Conservation (phyloP, 352 stramenopile genomes). For the Phytophthora pisi region DNA sequence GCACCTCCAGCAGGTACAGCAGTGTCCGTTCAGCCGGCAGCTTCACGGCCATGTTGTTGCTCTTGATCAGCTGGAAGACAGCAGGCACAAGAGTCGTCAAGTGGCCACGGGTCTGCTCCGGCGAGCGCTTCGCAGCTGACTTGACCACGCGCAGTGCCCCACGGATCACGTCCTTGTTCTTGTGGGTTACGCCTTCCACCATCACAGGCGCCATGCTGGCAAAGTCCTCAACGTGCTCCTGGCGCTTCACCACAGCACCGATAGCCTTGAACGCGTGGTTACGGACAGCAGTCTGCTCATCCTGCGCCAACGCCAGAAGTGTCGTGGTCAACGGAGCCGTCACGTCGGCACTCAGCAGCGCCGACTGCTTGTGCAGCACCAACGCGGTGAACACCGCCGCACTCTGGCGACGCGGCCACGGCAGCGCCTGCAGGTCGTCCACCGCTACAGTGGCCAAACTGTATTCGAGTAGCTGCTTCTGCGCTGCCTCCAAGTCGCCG, state of each 20-base stretch:
- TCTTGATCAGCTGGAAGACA: conserved; percentile 88
- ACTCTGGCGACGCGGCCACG: conserved; percentile 70
- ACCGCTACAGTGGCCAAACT: conserved; percentile 46
- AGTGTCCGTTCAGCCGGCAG: conserved; percentile 83
- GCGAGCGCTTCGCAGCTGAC: conserved; percentile 70
- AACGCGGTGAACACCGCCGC: conserved; percentile 60
- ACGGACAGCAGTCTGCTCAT: conserved; percentile 75
- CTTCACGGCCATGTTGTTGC: conserved; percentile 90
- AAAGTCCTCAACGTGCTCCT: conserved; percentile 36
- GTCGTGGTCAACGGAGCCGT: conserved; percentile 29
- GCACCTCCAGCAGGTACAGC: conserved; percentile 88
- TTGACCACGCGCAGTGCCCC: conserved; percentile 77
- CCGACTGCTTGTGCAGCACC: conserved; percentile 55
- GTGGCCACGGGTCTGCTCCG: conserved; percentile 57
- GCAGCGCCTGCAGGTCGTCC: conserved; percentile 44
- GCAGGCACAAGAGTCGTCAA: conserved; percentile 69
- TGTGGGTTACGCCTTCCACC: conserved; percentile 61
- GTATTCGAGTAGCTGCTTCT: conserved; percentile 51
- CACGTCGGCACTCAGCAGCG: conserved; percentile 39
- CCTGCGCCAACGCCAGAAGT: conserved; percentile 52
- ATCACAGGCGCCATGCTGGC: conserved; percentile 63
- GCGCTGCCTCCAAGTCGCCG: conserved; percentile 35
- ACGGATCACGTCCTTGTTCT: conserved; percentile 85
- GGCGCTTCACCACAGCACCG: conserved; percentile 59
- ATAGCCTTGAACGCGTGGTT: conserved; percentile 60